phyloP scores from a whole-genome alignment of 805 yeast genomes.

The Candida glaebosa region DNA sequence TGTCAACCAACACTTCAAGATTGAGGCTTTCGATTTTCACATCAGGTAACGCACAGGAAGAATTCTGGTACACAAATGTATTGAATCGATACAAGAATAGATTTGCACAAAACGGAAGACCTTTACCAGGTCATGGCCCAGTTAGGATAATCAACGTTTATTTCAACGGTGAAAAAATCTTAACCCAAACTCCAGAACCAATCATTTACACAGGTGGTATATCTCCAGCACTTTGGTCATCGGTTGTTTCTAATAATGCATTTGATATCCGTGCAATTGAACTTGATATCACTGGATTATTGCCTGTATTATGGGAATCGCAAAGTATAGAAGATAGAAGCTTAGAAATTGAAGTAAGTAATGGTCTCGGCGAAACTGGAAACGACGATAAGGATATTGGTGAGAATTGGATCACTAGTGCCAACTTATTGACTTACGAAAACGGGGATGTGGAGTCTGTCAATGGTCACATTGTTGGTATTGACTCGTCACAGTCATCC shows the following conservation, averaged over 20 bases:
- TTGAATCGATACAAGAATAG: constrained; percentile 43
- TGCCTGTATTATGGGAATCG: constrained; percentile 63
- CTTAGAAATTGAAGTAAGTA: constrained; percentile 47
- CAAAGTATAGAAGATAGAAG: constrained; percentile 30
- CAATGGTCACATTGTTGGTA: constrained; percentile 34
- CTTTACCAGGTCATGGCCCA: constrained; percentile 64
- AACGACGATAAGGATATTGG: constrained; percentile 24
- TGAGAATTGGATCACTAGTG: constrained; percentile 60
- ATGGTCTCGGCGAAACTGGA: constrained; percentile 43
- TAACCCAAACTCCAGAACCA: constrained; percentile 65
- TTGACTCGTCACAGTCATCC: constrained; percentile 22
- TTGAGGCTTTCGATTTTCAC: constrained; percentile 58
- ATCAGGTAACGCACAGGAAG: constrained; percentile 77
- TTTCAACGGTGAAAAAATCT: constrained; percentile 56
- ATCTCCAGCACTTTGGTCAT: constrained; percentile 77
- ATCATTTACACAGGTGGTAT: constrained; percentile 78
- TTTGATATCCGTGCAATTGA: constrained; percentile 71
- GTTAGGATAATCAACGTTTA: constrained; percentile 62
- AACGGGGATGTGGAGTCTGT: constrained; percentile 34
- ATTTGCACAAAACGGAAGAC: constrained; percentile 39
- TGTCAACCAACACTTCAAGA: constrained; percentile 56
- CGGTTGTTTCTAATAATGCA: constrained; percentile 70
- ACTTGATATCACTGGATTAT: constrained; percentile 64
- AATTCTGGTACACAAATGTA: constrained; percentile 74
- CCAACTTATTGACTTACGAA: constrained; percentile 55